Conservation (phyloP, 2,329 filamentous ascomycete genomes). For the Beauveria pseudobassiana region DNA sequence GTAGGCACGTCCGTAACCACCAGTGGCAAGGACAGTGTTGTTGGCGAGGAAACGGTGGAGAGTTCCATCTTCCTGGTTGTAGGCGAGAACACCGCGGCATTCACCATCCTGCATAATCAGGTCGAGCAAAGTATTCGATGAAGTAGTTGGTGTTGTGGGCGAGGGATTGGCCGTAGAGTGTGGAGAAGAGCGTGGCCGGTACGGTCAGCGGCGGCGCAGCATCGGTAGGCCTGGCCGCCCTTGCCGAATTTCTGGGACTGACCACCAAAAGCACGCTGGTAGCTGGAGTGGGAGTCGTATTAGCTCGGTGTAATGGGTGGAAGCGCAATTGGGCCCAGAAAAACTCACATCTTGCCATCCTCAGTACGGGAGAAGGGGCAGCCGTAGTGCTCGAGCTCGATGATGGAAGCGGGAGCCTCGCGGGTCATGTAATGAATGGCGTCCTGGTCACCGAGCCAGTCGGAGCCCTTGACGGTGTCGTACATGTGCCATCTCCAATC, state of each 20-base stretch:
- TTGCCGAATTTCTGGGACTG: conserved; percentile 94
- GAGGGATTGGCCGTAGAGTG: conserved; percentile 92
- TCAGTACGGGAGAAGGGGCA: conserved; percentile 96
- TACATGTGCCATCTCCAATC: conserved; percentile 99
- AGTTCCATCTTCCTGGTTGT: conserved; percentile 98
- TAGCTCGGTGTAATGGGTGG: conserved; percentile 1
- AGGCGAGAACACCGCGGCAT: conserved; percentile 92
- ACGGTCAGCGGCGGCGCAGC: conserved; percentile 91
- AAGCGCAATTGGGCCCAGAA: neutral
- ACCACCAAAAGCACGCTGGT: conserved; percentile 97
- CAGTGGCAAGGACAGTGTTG: conserved; percentile 94
- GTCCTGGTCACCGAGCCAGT: conserved; percentile 96
- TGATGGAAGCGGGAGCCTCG: conserved; percentile 83
- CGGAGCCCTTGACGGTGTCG: conserved; percentile 94
- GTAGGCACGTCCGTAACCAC: conserved; percentile 96
- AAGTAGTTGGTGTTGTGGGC: conserved; percentile 99
- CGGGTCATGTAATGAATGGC: conserved; percentile 98
- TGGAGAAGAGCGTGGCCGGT: conserved; percentile 96
- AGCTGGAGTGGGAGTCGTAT: conserved; percentile 41
- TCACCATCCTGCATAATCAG: conserved; percentile 96
- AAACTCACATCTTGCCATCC: conserved; percentile 79
- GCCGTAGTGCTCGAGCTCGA: conserved; percentile 95
- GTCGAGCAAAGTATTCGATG: conserved; percentile 96
- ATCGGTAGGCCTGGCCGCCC: conserved; percentile 95
- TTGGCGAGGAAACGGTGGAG: conserved; percentile 94